These are phyloP conservation scores for Euphorbia lathyris DNA, from an alignment of 345 rosid species.

Conservation along the genomic window DNA sequence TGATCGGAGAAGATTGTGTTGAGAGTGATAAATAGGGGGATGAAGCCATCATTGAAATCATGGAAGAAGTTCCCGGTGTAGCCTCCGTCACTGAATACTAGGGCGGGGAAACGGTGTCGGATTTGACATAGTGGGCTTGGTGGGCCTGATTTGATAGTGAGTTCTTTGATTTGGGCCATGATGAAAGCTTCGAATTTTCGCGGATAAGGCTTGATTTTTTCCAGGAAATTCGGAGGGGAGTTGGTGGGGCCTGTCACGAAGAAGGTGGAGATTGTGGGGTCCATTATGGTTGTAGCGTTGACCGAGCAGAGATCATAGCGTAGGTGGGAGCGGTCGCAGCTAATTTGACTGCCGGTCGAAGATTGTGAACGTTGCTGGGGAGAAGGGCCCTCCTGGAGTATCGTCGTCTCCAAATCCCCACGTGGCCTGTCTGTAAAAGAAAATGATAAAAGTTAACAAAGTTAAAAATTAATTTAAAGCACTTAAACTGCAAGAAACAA, in stretches of 20 bases:
- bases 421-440: background rate
- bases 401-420: background rate
- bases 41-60: slow-evolving; percentile 33
- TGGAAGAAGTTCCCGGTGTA: slow-evolving; percentile 41
- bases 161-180: slow-evolving; percentile 36
- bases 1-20: slow-evolving; percentile 21
- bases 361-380: too few species aligned
- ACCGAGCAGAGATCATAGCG: slow-evolving; percentile 37
- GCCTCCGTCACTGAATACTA: slow-evolving; percentile 36
- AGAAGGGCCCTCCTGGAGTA: background rate
- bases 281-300: slow-evolving; percentile 23
- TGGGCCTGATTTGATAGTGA: slow-evolving; percentile 27
- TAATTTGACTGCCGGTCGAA: slow-evolving; percentile 15
- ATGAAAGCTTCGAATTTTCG: slow-evolving; percentile 31
- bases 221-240: background rate
- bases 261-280: slow-evolving; percentile 2
- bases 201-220: slow-evolving; percentile 39
- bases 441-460: background rate
- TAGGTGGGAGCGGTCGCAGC: slow-evolving; percentile 33
- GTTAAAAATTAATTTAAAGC: too few species aligned
- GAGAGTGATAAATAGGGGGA: slow-evolving; percentile 40
- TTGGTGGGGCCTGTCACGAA: background rate
- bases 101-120: slow-evolving; percentile 28
- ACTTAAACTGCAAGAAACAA: too few species aligned
- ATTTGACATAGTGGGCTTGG: slow-evolving; percentile 21